Base-by-base conservation (phyloP, 768 basidiomycete genomes). In the Russula sp. region DNA sequence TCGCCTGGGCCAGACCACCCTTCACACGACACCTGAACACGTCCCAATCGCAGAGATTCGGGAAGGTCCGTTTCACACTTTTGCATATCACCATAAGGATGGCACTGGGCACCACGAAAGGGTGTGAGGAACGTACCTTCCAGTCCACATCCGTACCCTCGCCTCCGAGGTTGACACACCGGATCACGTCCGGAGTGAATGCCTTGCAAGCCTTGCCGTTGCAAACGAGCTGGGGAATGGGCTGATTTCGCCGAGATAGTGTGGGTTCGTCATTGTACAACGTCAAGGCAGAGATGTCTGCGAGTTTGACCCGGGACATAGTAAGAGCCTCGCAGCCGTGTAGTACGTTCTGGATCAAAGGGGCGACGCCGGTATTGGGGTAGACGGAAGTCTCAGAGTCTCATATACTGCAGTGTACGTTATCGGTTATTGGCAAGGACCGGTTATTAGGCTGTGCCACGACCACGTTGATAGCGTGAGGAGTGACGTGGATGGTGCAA, bases 1-100 rank as follows among this genome's bases (percentile, higher is more conserved):
- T 98, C 95, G 0, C 91, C 93, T 4, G 91, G 83, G 37, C 79
- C 76, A 44, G 81, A 84, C 88, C 89, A 98, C 27, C 95, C 95
- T 77, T 98, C 95, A 69, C 95, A 98, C 18, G 85, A 87, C 1
- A 98, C 85, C 67, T 90, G 84, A 0, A 96, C 87, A 66, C 84
- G 82, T 16, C 95, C 95, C 59, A 98, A 88, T 18, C 94, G 82
- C 58, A 96, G 73, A 9, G 84, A 77, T 54, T 86, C 85, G 9
- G 94, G 95, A 6, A 98, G 77, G 71, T 98, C 94, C 40, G 93
- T 88, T 73, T 93, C 88, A 70, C 94, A 97, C 88, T 94, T 67
- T 10, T 9, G 14, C 3, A 54, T 6, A 10, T 14, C n/a, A 18
- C 20, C 55, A 27, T 54, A 32, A 59, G 47, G 51, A 32, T 14